A percentile compares a stretch with the other conserved stretches of the same genome.
These are phyloP conservation scores for Podospora didyma DNA, from an alignment of 495 filamentous ascomycete species.

Conservation along the genomic window DNA sequence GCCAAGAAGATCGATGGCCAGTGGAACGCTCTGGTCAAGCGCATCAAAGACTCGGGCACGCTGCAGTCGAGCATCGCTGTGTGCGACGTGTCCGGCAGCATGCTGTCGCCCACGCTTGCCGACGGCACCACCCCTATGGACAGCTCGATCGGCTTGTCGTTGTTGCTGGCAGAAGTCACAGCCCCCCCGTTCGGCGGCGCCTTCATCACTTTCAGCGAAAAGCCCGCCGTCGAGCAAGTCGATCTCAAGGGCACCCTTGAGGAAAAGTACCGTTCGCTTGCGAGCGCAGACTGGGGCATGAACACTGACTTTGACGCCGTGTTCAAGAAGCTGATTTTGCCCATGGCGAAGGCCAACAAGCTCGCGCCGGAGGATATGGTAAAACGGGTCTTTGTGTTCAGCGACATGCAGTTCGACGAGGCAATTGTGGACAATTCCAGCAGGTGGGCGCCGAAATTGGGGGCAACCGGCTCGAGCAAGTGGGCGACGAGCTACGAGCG, in stretches of 20 bases:
- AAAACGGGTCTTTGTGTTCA: slow-evolving; percentile 46
- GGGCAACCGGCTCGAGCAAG: no score
- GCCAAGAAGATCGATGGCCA: slow-evolving; percentile 34
- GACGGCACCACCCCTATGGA: slow-evolving; percentile 44
- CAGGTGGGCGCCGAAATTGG: no score
- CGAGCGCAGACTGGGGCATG: slow-evolving; percentile 22
- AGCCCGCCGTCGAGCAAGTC: slow-evolving; percentile 25
- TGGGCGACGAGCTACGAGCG: slow-evolving; percentile 38
- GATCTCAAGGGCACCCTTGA: slow-evolving; percentile 27
- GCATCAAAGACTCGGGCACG: slow-evolving; percentile 41
- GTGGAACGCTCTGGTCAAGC: slow-evolving; percentile 46
- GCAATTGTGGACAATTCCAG: no score
- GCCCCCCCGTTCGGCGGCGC: slow-evolving; percentile 39
- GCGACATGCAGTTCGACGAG: slow-evolving; percentile 45
- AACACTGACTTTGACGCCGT: slow-evolving; percentile 45
- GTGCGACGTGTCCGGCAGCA: slow-evolving; percentile 43
- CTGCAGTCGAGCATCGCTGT: slow-evolving; percentile 41
- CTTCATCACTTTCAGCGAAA: slow-evolving; percentile 42
- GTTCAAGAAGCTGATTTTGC: slow-evolving; percentile 41
- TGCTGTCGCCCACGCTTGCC: slow-evolving; percentile 28
- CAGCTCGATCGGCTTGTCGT: slow-evolving; percentile 41
- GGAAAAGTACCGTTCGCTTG: slow-evolving; percentile 27
- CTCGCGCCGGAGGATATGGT: slow-evolving; percentile 43
- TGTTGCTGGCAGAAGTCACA: slow-evolving; percentile 42
- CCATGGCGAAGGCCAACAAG: slow-evolving; percentile 36